A percentile compares a stretch with the other conserved stretches of the same genome.
These are phyloP conservation scores for Melastoma malabathricum DNA, from an alignment of 345 rosid species.

Conservation along the genomic window DNA sequence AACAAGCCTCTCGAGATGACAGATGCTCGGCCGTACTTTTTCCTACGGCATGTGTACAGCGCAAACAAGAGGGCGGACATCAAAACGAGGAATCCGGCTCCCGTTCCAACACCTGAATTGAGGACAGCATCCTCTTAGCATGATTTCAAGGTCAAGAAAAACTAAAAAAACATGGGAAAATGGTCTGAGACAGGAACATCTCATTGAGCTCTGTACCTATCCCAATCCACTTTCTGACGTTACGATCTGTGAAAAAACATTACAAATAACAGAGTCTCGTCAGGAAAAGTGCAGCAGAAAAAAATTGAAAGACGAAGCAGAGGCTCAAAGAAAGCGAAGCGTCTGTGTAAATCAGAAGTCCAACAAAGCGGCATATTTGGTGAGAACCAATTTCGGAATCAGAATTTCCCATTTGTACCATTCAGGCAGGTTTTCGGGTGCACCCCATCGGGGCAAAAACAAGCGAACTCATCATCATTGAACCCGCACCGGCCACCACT, in stretches of 20 bases:
- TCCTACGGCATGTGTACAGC: slow-evolving; percentile 9
- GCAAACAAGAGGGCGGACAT: not conserved
- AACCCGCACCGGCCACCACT: slow-evolving; percentile 45
- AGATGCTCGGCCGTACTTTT: slow-evolving; percentile 17
- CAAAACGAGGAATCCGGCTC: not conserved
- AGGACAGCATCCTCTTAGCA: not conserved
- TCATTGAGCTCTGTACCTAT: not conserved
- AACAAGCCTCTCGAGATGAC: slow-evolving; percentile 21
- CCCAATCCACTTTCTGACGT: not conserved
- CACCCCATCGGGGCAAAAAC: slow-evolving; percentile 36
- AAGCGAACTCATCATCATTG: slow-evolving; percentile 20
- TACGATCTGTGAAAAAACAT: too few species aligned
- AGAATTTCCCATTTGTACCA: slow-evolving; percentile 19
- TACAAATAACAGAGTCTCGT: not conserved
- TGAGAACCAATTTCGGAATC: not conserved
- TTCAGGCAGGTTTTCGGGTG: slow-evolving; percentile 18
- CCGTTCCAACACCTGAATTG: not conserved
- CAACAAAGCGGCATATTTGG: too few species aligned
- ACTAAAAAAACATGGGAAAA: too few species aligned
- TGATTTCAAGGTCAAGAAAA: too few species aligned
- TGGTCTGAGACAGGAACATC: too few species aligned
- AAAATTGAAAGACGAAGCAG: too few species aligned
- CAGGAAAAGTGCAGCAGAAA: not conserved
- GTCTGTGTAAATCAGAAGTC: too few species aligned
- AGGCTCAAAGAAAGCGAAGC: not conserved